Conservation (phyloP, 176 grass and related monocot species). For the bread wheat (Triticum aestivum) region IWGSC_CS_RefSeq_v2.1 NC_057799.1:346225364-346225863, state of each 20-base stretch:
- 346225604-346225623: conserved; percentile 85
- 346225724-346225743: not conserved
- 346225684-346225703: conserved; percentile 80
- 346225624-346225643: conserved; percentile 99
- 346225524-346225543: conserved; percentile 17
- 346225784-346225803: not conserved
- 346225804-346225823: not conserved
- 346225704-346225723: not conserved
- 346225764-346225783: not conserved
- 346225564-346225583: not conserved
- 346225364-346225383: not conserved
- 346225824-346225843: not conserved
- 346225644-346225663: conserved; percentile 94
- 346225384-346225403: conserved; percentile 73
- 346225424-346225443: conserved; percentile 87
- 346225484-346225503: conserved; percentile 99
- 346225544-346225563: conserved; percentile 6
- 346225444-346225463: conserved; percentile 56
- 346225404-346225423: conserved; percentile 95
- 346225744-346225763: not conserved
- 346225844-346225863: not conserved
- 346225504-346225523: conserved; percentile 93
- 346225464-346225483: conserved; percentile 73
- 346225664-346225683: conserved; percentile 75
- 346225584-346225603: conserved; percentile 14